These are phyloP conservation scores for Solanum tacnaense DNA, from an alignment of 257 asterid species.

Conservation along the genomic window DNA sequence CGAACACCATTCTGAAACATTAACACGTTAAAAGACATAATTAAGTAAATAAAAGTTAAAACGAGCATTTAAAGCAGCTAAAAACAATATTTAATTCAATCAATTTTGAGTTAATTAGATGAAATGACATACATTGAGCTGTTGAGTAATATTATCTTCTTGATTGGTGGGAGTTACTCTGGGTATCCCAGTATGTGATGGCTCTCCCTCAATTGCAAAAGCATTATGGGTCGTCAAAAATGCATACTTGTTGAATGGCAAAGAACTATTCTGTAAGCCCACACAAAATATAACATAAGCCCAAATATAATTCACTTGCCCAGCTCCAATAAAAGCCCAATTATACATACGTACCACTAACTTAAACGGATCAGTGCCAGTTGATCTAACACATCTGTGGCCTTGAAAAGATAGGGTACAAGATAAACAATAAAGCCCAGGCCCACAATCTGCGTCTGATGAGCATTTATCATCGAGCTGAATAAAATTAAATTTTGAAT, in stretches of 20 bases:
- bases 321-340: not conserved
- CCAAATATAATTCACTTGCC: not conserved
- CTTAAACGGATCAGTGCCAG: constrained; percentile 51
- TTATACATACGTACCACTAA: constrained; percentile 30
- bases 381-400: constrained; percentile 55
- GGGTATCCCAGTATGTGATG: constrained; percentile 36
- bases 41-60: not conserved
- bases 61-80: not conserved
- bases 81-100: not conserved
- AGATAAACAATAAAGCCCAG: constrained; percentile 47
- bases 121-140: constrained; percentile 33
- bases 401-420: constrained; percentile 42
- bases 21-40: not conserved
- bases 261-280: constrained; percentile 50
- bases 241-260: constrained; percentile 77
- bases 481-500: not conserved
- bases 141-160: constrained; percentile 66
- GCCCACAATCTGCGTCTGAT: constrained; percentile 39
- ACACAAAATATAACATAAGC: not conserved
- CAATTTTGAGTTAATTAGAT: not conserved
- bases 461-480: constrained; percentile 52
- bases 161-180: constrained; percentile 58
- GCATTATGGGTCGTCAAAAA: constrained; percentile 83
- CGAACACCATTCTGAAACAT: constrained; percentile 70
- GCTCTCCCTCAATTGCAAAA: constrained; percentile 49